Evolutionary conservation across 176 grass and related monocot species (phyloP), one percentile per base, ranked within the genome.

Genomic region (Hordeum vulgare): DNA sequence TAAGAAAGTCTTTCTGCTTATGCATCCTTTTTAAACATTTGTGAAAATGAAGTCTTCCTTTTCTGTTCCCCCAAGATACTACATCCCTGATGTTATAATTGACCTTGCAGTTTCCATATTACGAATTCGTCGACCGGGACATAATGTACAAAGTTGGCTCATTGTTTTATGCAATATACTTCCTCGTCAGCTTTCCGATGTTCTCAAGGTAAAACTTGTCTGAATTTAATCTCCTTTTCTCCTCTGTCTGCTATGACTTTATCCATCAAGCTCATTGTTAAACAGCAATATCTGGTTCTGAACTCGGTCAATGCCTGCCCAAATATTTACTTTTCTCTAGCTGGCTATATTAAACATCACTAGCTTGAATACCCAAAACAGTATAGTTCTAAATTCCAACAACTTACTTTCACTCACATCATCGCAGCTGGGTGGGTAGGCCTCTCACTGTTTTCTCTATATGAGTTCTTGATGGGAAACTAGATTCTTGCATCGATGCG

Each of bases 171-270:
- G 95, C 95, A 75, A 93, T 98, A 59, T 98, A 98, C 75, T 98
- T 98, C 86, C 77, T 98, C 17, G 90, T 98, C 76, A 98, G 96
- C 82, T 98, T 98, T 83, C 96, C 96, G 21, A 98, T 95, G 96
- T 95, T 98, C 80, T 80, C 84, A 79, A 95, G 96, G 96, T 95
- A 91, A 91, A 85, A 67, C 79, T 37, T 7, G 11, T 68, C 37
- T 31, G n/a, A 75, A 47, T 66, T n/a, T 20, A 40, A 15, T 34
- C 14, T 10, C 18, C 18, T 41, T 23, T 34, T 11, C 20, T 64
- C 36, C 11, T 76, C 33, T 58, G 53, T 66, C 33, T 45, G 21
- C 34, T 64, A 64, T 74, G 33, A 17, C 23, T 40, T 77, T 54
- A 20, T 58, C 21, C 24, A 58, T 27, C 34, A 36, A 20, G 25